Evolutionary conservation across 805 yeast genomes (phyloP).

Genomic region (Suhomyces canberraensis): DNA sequence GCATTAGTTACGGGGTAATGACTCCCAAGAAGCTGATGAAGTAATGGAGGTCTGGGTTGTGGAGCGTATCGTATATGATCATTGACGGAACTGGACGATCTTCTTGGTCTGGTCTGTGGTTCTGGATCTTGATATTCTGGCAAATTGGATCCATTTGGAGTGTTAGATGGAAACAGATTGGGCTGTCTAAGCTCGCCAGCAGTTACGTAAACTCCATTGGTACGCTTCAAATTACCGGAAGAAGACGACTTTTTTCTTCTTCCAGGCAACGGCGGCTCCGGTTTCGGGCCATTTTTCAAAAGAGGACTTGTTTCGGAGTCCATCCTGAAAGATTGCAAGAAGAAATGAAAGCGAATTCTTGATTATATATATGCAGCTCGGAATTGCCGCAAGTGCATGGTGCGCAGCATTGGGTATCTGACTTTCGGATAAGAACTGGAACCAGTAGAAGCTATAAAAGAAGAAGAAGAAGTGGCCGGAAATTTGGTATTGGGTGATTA

Average conservation of each 20-base stretch:
- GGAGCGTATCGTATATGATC: constrained; percentile 4
- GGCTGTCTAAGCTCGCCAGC: neutral
- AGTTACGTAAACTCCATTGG: neutral
- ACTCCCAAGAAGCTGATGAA: constrained; percentile 26
- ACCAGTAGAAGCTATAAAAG: too few species aligned
- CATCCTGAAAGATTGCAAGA: too few species aligned
- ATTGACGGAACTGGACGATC: constrained; percentile 8
- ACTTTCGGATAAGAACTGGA: too few species aligned
- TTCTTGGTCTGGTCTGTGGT: neutral
- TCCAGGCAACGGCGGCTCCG: neutral
- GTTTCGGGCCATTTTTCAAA: neutral
- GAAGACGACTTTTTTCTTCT: neutral
- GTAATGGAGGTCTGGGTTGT: constrained; percentile 17
- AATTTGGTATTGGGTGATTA: too few species aligned
- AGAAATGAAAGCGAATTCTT: too few species aligned
- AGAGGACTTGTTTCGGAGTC: neutral
- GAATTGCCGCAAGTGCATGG: too few species aligned
- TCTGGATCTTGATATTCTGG: neutral
- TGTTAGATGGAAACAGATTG: neutral
- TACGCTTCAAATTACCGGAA: constrained; percentile 1
- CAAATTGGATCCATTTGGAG: neutral
- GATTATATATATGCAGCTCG: too few species aligned
- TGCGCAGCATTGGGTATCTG: too few species aligned
- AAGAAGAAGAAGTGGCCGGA: too few species aligned
- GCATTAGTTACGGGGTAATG: constrained; percentile 33